These are phyloP conservation scores for Ustulina deusta DNA, from an alignment of 2,329 filamentous ascomycete genomes.

Conservation along the genomic window DNA sequence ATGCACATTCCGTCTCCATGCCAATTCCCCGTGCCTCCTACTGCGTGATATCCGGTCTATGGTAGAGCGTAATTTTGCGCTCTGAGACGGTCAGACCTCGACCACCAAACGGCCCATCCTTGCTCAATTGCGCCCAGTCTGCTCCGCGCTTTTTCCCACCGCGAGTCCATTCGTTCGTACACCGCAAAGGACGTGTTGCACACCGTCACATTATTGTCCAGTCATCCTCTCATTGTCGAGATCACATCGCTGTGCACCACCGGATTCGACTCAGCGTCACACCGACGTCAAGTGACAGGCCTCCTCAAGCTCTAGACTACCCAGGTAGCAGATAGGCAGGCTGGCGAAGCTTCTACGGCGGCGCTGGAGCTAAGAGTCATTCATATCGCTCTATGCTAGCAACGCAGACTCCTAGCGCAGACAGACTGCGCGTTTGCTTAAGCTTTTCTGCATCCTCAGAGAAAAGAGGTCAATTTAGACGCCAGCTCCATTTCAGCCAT, in stretches of 20 bases:
- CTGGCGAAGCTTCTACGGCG: conserved; percentile 18
- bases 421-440: conserved; percentile 7
- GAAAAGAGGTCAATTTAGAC: conserved; percentile 5
- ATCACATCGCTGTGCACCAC: conserved; percentile 40
- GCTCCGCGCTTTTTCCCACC: conserved; percentile 17
- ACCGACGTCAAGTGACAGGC: conserved; percentile 43
- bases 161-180: conserved; percentile 22
- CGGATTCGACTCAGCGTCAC: conserved; percentile 41
- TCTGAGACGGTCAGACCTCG: conserved; percentile 5
- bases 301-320: background rate
- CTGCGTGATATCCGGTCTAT: conserved; percentile 6
- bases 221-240: conserved; percentile 25
- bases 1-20: background rate
- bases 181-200: conserved; percentile 25
- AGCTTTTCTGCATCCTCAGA: background rate
- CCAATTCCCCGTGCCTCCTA: conserved; percentile 5
- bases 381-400: background rate
- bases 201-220: conserved; percentile 27
- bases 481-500: conserved; percentile 5
- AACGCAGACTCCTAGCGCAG: conserved; percentile 8
- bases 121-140: conserved; percentile 22
- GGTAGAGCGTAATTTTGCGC: conserved; percentile 21
- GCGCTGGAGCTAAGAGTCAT: conserved; percentile 24
- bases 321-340: background rate
- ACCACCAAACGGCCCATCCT: conserved; percentile 16